Percentiles rank a stretch among this genome's conserved stretches.
phyloP scores from a whole-genome alignment of 2,329 filamentous ascomycete species.

The Pyricularia sp. region DNA sequence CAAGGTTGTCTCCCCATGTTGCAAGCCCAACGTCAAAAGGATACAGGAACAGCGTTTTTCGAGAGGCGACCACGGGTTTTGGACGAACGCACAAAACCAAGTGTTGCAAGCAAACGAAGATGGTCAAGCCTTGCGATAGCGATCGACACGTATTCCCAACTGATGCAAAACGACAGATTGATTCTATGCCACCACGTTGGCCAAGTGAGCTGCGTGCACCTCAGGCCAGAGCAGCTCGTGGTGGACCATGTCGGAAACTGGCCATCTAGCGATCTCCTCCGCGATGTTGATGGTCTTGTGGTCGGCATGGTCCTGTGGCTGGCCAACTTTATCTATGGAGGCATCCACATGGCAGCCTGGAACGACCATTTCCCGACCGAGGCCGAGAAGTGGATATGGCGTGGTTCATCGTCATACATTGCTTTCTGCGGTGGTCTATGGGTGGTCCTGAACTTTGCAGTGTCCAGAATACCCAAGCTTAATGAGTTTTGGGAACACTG shows the following conservation, averaged over 20 bases:
- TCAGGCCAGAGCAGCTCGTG: slow-evolving; percentile 1
- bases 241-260: not conserved
- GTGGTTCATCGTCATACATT: not conserved
- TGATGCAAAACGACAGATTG: not conserved
- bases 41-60: not conserved
- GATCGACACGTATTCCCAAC: not conserved
- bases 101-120: not conserved
- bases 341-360: slow-evolving; percentile 1
- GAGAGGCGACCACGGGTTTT: not conserved
- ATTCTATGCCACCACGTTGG: not conserved
- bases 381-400: slow-evolving; percentile 1
- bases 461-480: not conserved
- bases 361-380: not conserved
- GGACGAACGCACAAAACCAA: not conserved
- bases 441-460: slow-evolving; percentile 1
- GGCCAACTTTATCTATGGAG: not conserved
- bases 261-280: slow-evolving; percentile 2
- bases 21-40: not conserved
- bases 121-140: not conserved
- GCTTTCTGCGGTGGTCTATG: slow-evolving; percentile 2
- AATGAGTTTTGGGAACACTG: slow-evolving; percentile 4
- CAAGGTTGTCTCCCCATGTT: not conserved
- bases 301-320: not conserved
- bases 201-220: not conserved
- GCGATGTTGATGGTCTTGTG: not conserved